Evolutionary conservation across 2,329 filamentous ascomycete genomes (phyloP), one percentile per base, ranked within the genome.

Genomic region (Raffaelea deltoideospora): DNA sequence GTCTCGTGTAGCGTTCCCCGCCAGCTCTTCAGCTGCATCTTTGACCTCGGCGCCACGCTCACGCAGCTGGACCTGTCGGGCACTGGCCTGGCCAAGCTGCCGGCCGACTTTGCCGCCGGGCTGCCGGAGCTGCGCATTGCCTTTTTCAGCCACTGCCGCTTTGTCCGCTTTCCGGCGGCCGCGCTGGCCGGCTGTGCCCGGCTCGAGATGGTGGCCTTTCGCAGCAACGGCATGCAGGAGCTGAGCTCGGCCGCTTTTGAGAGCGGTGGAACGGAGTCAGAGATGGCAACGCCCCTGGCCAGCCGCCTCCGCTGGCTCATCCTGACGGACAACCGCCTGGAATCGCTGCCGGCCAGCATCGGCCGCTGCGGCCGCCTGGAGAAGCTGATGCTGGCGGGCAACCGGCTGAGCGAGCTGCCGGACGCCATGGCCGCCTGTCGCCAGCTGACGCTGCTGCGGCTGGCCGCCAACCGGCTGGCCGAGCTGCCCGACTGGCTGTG

Each of bases 141-240:
- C 20, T 64, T 65, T 44, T 61, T 67, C 41, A 65, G 63, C 9
- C 45, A 60, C 40, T 67, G 63, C 48, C 53, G 47, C 21, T 67
- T 67, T 43, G 41, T 43, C 3, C 44, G 49, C 17, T 67, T 67
- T 38, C 64, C 64, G 3, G 27, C 35, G 8, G 43, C 42, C 13
- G 53, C 55, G 39, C 50, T 67, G 17, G 55, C 59, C 30, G 43
- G 53, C 48, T 67, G 63, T 39, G 56, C 56, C 5, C 47, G 49
- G 34, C 56, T 67, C n/a, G 61, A 65, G 45, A 67, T 64, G 58
- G 57, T 65, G 26, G 63, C 60, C 5, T 66, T 67, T 42, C 61
- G 61, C 17, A 50, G 50, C 40, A 68, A 68, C 48, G 47, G 48
- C 37, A 67, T 68, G 61, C 44, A 44, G 7, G 44, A 45, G 6